Base-by-base conservation (phyloP, 2,329 filamentous ascomycete genomes). In the Phyllosticta paracitricarpa region DNA sequence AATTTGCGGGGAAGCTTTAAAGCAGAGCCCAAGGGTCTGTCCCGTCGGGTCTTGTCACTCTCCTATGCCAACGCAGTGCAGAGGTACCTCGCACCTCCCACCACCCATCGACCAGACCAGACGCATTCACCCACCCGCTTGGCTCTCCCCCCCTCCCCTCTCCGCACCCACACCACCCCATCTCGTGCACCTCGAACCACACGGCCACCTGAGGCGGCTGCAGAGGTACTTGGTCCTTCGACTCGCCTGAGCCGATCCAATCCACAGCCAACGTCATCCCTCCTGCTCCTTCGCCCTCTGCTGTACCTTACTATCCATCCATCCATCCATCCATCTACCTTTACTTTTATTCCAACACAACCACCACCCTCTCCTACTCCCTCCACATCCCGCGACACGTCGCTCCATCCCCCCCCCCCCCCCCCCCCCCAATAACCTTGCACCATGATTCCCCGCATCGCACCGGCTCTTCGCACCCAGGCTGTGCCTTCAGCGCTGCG, bases 361-460 rank as follows among this genome's bases (percentile, higher is more conserved):
- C 26, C 17, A 9, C 56, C 9, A 24, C 19, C 17, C 26, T 8
- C 26, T 28, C 26, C 26, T 28, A 4, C 26, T 28, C 26, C 26
- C 26, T 6, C 9, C 28, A 30, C 28, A 30, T 7, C 17, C 22
- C 33, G 56, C 22, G 22, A 48, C 40, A n/a, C 17, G 17, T 48
- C 40, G 40, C 40, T n/a, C 14, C 17, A 17, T 6, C 40, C 33
- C 19, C 14, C 60, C 40, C 1, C 40, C 33, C 19, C 40, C 33
- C 19, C 14, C 60, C 40, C 1, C 40, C 33, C 19, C 14, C 60
- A 35, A 25, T 53, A 58, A 25, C 33, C 40, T 51, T 28, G 24
- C 35, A 62, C 56, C n/a, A 62, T 62, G 60, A 52, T 62, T 25
- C 58, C 25, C 19, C 60, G 60, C 19, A 25, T 62, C 51, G 60